These are phyloP conservation scores for Sclerotinia subarctica DNA, from an alignment of 2,329 filamentous ascomycete species.

Conservation along the genomic window DNA sequence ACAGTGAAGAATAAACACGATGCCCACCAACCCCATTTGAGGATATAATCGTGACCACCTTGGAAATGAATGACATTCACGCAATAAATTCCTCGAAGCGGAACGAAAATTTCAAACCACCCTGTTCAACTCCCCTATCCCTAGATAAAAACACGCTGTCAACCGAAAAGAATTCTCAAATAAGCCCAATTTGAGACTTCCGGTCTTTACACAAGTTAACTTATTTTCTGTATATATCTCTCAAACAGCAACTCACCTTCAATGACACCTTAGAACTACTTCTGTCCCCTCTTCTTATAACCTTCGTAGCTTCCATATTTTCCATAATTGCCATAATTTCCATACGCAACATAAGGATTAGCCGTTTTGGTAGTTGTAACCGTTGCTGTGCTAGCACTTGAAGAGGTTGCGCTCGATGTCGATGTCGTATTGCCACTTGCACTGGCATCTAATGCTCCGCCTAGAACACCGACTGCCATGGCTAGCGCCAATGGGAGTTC, in stretches of 20 bases:
- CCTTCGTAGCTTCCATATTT: constrained; percentile 17
- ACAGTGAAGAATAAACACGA: not conserved
- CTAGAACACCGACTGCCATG: not conserved
- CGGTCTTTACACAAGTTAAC: not conserved
- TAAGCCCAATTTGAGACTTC: fast-evolving
- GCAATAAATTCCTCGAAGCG: too few species aligned
- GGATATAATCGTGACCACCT: not conserved
- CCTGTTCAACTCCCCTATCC: not conserved
- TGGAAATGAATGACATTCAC: not conserved
- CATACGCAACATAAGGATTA: constrained; percentile 6
- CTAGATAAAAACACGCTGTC: not conserved
- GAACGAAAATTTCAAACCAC: not conserved
- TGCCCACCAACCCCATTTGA: not conserved
- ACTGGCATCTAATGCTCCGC: not conserved
- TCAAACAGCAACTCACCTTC: not conserved
- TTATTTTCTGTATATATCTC: not conserved
- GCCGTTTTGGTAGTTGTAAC: not conserved
- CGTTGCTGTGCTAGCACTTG: not conserved
- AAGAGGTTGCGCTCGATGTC: not conserved
- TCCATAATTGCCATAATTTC: constrained; percentile 18
- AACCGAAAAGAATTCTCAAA: not conserved
- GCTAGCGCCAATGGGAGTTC: not conserved
- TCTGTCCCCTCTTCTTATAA: constrained; percentile 11
- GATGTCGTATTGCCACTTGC: not conserved
- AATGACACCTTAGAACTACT: not conserved